phyloP scores from a whole-genome alignment of 2,329 filamentous ascomycete genomes.

The Botrytis pseudocinerea region DNA sequence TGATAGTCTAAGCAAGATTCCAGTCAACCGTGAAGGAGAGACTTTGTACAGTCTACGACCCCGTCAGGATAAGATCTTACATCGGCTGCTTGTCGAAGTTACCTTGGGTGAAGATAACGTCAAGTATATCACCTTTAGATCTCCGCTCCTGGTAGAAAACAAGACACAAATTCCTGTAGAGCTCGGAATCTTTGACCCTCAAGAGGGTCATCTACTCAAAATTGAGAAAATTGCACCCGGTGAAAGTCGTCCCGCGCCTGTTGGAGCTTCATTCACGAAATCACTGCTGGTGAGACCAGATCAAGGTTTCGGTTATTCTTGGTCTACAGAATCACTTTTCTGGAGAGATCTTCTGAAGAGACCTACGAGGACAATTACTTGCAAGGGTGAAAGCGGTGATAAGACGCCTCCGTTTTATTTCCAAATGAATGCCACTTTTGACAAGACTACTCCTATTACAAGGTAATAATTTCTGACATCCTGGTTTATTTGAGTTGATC shows the following conservation, averaged over 20 bases:
- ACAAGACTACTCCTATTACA: constrained; percentile 79
- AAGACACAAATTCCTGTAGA: constrained; percentile 96
- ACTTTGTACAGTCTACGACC: constrained; percentile 86
- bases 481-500: constrained; percentile 31
- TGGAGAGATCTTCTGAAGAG: constrained; percentile 89
- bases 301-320: constrained; percentile 93
- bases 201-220: constrained; percentile 87
- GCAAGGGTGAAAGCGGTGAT: constrained; percentile 80
- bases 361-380: constrained; percentile 84
- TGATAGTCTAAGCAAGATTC: constrained; percentile 82
- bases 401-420: constrained; percentile 86
- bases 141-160: constrained; percentile 89
- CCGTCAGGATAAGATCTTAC: constrained; percentile 79
- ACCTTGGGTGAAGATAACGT: constrained; percentile 91
- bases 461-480: constrained; percentile 49
- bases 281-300: constrained; percentile 86
- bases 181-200: constrained; percentile 82
- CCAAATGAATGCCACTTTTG: constrained; percentile 84
- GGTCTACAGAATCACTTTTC: constrained; percentile 86
- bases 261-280: constrained; percentile 89
- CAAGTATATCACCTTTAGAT: constrained; percentile 95
- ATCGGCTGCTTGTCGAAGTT: constrained; percentile 89
- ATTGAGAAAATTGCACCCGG: constrained; percentile 97
- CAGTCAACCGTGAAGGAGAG: constrained; percentile 92
- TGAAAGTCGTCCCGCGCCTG: constrained; percentile 83